phyloP scores from a whole-genome alignment of 225 moss, liverwort and hornwort species.

The Rhytidiadelphus loreus region DNA sequence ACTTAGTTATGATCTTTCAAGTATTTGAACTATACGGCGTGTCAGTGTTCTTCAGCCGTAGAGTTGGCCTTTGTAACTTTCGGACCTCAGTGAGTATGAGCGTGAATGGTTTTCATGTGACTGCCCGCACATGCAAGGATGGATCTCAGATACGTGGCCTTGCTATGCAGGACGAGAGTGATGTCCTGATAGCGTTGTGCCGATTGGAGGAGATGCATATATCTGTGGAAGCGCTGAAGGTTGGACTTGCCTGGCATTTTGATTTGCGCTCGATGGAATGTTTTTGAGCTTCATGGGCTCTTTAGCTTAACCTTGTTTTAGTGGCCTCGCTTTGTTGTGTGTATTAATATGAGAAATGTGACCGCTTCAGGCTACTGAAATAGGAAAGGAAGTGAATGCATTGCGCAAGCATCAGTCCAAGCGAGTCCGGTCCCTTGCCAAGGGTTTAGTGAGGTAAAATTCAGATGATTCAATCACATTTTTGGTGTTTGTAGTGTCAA shows the following conservation, averaged over 20 bases:
- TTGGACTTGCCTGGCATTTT: neutral
- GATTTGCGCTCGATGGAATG: neutral
- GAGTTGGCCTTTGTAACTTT: neutral
- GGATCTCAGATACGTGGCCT: neutral
- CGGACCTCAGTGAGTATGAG: neutral
- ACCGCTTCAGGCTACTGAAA: constrained; percentile 66
- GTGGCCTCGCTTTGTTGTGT: neutral
- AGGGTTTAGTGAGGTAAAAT: constrained; percentile 66
- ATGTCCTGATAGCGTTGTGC: constrained; percentile 39
- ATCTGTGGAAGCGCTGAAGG: constrained; percentile 75
- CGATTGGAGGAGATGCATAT: constrained; percentile 74
- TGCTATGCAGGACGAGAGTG: constrained; percentile 65
- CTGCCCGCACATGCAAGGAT: neutral
- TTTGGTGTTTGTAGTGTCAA: neutral
- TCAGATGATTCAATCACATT: neutral
- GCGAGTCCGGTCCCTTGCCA: constrained; percentile 53
- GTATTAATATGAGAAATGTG: neutral
- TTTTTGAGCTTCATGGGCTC: neutral
- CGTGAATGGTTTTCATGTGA: neutral
- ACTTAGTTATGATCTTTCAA: neutral
- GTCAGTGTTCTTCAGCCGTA: neutral
- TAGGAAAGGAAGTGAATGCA: constrained; percentile 73
- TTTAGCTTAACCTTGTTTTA: neutral
- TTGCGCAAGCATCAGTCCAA: constrained; percentile 66
- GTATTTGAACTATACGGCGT: neutral